Conservation (phyloP, 345 rosid genomes). For the Nephelium lappaceum region DNA sequence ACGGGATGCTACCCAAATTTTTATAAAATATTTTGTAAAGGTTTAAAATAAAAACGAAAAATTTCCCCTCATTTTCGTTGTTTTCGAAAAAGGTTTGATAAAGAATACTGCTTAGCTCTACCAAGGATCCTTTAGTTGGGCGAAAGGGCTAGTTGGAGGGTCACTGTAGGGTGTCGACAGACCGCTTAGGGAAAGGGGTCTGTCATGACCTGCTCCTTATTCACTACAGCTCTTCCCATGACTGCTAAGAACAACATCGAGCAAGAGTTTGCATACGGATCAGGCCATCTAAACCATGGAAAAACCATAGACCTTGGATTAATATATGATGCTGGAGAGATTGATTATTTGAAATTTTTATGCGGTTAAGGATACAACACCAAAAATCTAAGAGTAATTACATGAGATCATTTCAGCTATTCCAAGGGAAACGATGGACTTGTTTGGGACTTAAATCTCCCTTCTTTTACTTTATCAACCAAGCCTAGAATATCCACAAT, state of each 20-base stretch:
- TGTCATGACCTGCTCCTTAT: background rate
- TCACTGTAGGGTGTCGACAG: too few relatives aligned
- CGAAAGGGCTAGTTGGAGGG: too few relatives aligned
- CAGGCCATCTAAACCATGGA: slow-evolving; percentile 43
- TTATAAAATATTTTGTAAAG: too few relatives aligned
- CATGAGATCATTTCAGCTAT: slow-evolving; percentile 30
- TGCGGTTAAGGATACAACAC: slow-evolving; percentile 42
- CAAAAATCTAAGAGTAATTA: slow-evolving; percentile 21
- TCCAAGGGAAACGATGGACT: slow-evolving; percentile 25
- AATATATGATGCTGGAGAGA: slow-evolving; percentile 41
- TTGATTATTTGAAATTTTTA: slow-evolving; percentile 45
- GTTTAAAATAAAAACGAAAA: too few relatives aligned
- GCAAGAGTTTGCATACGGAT: slow-evolving; percentile 44
- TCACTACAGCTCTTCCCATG: slow-evolving; percentile 33
- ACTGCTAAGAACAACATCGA: slow-evolving; percentile 13
- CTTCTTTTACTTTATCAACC: slow-evolving; percentile 40
- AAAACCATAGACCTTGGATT: slow-evolving; percentile 38
- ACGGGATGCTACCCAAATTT: too few relatives aligned
- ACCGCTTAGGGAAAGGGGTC: too few relatives aligned
- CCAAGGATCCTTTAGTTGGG: too few relatives aligned
- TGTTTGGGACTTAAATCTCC: slow-evolving; percentile 44
- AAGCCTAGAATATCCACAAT: background rate
- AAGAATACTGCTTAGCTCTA: too few relatives aligned
- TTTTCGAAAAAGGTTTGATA: too few relatives aligned
- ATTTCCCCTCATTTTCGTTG: too few relatives aligned